Evolutionary conservation across 306 rosid species (phyloP).

Genomic region (Citrullus mucosospermus): DNA sequence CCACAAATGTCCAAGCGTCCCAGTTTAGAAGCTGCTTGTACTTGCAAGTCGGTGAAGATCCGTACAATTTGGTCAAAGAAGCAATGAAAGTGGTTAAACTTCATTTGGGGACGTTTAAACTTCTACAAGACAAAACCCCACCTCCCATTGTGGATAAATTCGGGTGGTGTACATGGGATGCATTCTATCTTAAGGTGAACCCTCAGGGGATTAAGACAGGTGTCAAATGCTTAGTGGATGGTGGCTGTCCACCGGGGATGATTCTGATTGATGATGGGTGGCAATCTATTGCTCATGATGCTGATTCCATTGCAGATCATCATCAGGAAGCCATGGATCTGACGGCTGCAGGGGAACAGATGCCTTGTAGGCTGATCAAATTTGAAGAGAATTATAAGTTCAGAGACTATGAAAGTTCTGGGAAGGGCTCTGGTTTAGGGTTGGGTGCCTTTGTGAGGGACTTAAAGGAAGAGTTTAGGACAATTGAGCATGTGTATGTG

Average conservation of each 20-base stretch:
- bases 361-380: constrained; percentile 32
- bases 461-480: constrained; percentile 46
- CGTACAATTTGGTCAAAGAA: constrained; percentile 29
- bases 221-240: constrained; percentile 33
- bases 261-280: constrained; percentile 63
- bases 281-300: constrained; percentile 44
- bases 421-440: constrained; percentile 10
- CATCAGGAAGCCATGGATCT: constrained; percentile 22
- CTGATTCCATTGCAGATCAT: constrained; percentile 13
- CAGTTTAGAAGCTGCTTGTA: constrained; percentile 36
- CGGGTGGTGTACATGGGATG: constrained; percentile 88
- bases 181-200: constrained; percentile 54
- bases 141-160: constrained; percentile 48
- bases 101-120: constrained; percentile 46
- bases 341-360: constrained; percentile 38
- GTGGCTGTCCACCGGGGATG: constrained; percentile 58
- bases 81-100: constrained; percentile 26
- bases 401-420: constrained; percentile 15
- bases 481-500: constrained; percentile 42
- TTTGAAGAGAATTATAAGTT: constrained; percentile 49
- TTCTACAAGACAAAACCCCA: constrained; percentile 41
- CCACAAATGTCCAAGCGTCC: constrained; percentile 28
- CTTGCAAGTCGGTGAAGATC: constrained; percentile 44
- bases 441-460: constrained; percentile 48
- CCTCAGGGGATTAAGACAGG: constrained; percentile 43